Evolutionary conservation across 208 protist species (phyloP).

Genomic region (Leptomonas seymouri): DNA sequence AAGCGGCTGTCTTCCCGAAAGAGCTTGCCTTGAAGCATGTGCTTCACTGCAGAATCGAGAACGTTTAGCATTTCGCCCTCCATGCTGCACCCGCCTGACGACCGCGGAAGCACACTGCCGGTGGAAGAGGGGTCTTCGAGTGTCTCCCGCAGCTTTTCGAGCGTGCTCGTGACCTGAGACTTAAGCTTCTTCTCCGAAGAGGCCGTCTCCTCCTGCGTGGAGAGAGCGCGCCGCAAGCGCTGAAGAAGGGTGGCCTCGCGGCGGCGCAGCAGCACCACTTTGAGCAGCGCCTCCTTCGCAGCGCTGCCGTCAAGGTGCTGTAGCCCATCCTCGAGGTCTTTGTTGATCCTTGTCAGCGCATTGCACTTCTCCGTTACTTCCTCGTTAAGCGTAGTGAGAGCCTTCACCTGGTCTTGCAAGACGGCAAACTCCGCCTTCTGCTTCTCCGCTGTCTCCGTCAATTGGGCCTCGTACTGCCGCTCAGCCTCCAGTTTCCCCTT

Average conservation of each 20-base stretch:
- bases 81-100: constrained; percentile 41
- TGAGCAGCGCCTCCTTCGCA: constrained; percentile 72
- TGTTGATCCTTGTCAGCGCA: constrained; percentile 47
- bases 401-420: constrained; percentile 38
- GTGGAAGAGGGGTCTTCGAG: constrained; percentile 54
- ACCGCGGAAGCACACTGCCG: constrained; percentile 80
- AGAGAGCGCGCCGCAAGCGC: constrained; percentile 68
- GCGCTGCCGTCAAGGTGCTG: constrained; percentile 40
- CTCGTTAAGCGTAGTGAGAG: constrained; percentile 49
- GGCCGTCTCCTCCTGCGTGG: constrained; percentile 52
- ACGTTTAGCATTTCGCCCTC: constrained; percentile 67
- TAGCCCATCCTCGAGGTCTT: constrained; percentile 56
- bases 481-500: constrained; percentile 59
- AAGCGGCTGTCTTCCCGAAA: constrained; percentile 82
- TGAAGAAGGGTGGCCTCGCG: constrained; percentile 81
- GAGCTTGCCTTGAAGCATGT: constrained; percentile 57
- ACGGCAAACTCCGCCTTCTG: constrained; percentile 10
- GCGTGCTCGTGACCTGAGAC: constrained; percentile 53
- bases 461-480: constrained; percentile 24
- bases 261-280: constrained; percentile 81
- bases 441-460: constrained; percentile 14
- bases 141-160: constrained; percentile 66
- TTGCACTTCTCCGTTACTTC: constrained; percentile 53
- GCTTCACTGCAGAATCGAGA: constrained; percentile 48
- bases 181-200: constrained; percentile 44